Evolutionary conservation across 805 yeast species (phyloP).

Genomic region (Saccharomycopsis capsularis): DNA sequence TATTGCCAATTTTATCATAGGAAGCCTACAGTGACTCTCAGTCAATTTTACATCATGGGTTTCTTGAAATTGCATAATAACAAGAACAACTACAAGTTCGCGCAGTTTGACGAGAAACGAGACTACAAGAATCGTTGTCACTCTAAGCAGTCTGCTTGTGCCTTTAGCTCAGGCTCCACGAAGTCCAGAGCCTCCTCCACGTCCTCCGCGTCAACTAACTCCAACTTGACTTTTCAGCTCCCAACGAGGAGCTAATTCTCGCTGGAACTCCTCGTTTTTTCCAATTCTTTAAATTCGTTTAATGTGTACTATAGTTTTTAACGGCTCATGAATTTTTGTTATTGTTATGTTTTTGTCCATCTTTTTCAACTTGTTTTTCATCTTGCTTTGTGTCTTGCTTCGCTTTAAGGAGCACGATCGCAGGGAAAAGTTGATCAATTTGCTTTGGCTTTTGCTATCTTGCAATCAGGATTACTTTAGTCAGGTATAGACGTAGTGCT

Average conservation of each 20-base stretch:
- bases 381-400: too few relatives aligned
- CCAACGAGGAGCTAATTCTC: constrained; percentile 11
- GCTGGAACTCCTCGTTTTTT: neutral
- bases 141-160: neutral
- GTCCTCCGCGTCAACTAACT: constrained; percentile 9
- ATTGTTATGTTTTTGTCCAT: neutral
- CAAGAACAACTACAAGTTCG: constrained; percentile 15
- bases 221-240: constrained; percentile 17
- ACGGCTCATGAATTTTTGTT: neutral
- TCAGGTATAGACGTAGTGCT: too few relatives aligned
- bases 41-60: too few relatives aligned
- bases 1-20: too few relatives aligned
- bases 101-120: constrained; percentile 21
- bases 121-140: constrained; percentile 18
- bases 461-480: too few relatives aligned
- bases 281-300: too few relatives aligned
- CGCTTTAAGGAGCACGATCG: too few relatives aligned
- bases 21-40: too few relatives aligned
- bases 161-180: neutral
- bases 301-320: neutral
- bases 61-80: constrained; percentile 5
- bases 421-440: too few relatives aligned
- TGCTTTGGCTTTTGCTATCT: too few relatives aligned
- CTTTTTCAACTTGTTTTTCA: neutral
- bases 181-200: constrained; percentile 16